Percentiles rank a stretch among this genome's conserved stretches.
Evolutionary conservation across 805 yeast species (phyloP).

Genomic region (Blastobotrys chiropterorum): DNA sequence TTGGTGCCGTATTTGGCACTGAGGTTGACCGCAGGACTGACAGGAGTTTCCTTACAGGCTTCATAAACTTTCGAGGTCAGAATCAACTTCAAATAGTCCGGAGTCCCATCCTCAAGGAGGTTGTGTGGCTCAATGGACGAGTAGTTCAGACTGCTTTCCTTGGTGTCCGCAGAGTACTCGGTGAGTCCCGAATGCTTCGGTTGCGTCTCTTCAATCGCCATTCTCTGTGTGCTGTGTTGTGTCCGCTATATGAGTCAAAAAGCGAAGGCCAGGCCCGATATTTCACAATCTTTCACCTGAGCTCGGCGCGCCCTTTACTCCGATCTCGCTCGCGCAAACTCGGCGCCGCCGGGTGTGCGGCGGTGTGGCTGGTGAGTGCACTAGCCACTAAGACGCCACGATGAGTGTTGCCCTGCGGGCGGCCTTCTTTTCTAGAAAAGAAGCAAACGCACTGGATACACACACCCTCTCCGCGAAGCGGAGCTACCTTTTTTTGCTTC

Average conservation of each 20-base stretch:
- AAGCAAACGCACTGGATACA: too few species aligned
- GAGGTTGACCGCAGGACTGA: constrained; percentile 66
- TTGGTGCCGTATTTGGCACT: constrained; percentile 71
- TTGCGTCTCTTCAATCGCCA: background rate
- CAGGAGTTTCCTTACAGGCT: constrained; percentile 85
- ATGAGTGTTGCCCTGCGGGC: too few species aligned
- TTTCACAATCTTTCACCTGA: background rate
- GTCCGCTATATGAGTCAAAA: background rate
- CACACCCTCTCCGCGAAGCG: too few species aligned
- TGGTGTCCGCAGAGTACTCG: constrained; percentile 6
- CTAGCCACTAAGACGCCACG: background rate
- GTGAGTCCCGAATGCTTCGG: constrained; percentile 10
- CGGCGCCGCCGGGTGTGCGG: too few species aligned
- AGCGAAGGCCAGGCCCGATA: too few species aligned
- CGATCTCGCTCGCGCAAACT: background rate
- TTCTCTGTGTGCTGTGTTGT: background rate
- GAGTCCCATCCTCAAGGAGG: constrained; percentile 32
- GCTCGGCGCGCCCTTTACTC: background rate
- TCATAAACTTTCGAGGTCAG: constrained; percentile 92
- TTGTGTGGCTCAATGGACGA: constrained; percentile 9
- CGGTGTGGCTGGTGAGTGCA: background rate
- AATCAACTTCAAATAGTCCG: constrained; percentile 90
- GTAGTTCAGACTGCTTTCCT: background rate
- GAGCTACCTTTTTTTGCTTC: too few species aligned
- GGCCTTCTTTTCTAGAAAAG: too few species aligned